These are phyloP conservation scores for Eucalyptus virginea DNA, from an alignment of 345 rosid species.

Conservation along the genomic window DNA sequence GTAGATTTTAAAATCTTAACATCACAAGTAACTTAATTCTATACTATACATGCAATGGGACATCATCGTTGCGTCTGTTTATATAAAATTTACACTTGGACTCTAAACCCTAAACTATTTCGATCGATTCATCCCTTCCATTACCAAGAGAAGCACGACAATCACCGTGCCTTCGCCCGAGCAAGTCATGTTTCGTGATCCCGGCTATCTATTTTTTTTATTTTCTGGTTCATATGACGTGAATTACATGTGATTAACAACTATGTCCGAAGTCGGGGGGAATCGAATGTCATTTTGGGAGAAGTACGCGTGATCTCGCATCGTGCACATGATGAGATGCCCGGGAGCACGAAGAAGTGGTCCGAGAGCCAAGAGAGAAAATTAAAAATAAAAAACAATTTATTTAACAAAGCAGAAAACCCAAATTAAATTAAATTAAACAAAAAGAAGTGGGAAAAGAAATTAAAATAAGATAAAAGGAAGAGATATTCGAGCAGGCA, in stretches of 20 bases:
- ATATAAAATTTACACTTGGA: too few relatives aligned
- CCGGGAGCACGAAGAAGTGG: not conserved
- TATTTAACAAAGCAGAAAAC: not conserved
- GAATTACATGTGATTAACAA: not conserved
- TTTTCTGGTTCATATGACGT: too few relatives aligned
- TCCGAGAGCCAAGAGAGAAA: not conserved
- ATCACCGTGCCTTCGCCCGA: fast-evolving
- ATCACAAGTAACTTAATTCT: not conserved
- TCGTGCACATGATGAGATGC: not conserved
- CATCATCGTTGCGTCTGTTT: fast-evolving
- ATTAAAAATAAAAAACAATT: not conserved
- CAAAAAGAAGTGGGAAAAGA: not conserved
- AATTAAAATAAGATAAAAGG: not conserved
- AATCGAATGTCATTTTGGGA: not conserved
- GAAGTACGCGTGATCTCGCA: not conserved
- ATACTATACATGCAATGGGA: not conserved
- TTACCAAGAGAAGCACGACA: not conserved
- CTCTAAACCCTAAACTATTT: not conserved
- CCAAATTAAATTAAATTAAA: not conserved
- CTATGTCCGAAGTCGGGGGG: not conserved
- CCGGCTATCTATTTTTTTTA: fast-evolving
- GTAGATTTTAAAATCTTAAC: not conserved
- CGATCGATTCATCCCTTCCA: not conserved
- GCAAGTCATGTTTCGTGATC: not conserved
- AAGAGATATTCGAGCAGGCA: not conserved